Evolutionary conservation across 768 basidiomycete species (phyloP).

Genomic region (Nidularia sp.): DNA sequence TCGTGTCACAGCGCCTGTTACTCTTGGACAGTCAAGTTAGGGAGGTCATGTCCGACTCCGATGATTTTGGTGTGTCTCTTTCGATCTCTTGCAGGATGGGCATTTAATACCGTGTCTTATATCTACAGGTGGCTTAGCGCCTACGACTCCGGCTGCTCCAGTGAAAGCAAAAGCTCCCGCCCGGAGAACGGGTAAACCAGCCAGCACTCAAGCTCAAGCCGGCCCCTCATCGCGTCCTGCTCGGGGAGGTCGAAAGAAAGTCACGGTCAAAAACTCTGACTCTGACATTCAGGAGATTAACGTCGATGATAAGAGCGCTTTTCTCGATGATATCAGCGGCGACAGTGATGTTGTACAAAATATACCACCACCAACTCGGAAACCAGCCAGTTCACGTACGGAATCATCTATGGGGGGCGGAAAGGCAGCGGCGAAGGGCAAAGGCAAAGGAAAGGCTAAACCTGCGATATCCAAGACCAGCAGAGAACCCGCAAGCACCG

Average conservation of each 20-base stretch:
- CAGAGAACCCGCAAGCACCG: conserved; percentile 7
- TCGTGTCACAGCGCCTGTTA: background rate
- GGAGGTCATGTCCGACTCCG: conserved; percentile 13
- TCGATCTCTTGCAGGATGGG: background rate
- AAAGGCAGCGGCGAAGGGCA: conserved; percentile 21
- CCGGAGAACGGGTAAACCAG: background rate
- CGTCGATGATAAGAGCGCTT: background rate
- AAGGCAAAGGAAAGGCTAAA: conserved; percentile 25
- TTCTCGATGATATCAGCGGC: conserved; percentile 4
- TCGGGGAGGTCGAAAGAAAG: conserved; percentile 1
- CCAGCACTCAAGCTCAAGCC: background rate
- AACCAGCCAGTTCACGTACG: background rate
- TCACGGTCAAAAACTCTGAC: background rate
- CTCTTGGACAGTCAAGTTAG: background rate
- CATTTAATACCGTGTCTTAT: background rate
- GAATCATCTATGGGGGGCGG: conserved; percentile 14
- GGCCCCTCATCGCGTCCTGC: conserved; percentile 2
- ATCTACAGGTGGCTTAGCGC: conserved; percentile 14
- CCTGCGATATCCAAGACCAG: conserved; percentile 9
- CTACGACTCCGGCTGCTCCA: conserved; percentile 13
- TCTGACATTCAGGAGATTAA: conserved; percentile 7
- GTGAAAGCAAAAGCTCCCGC: background rate
- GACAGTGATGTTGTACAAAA: conserved; percentile 2
- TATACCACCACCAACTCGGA: conserved; percentile 1
- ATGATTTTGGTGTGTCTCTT: conserved; percentile 11